Percentiles rank a stretch among this genome's conserved stretches.
Conservation (phyloP, 176 grass and related monocot species). For the Carex parvula region DNA sequence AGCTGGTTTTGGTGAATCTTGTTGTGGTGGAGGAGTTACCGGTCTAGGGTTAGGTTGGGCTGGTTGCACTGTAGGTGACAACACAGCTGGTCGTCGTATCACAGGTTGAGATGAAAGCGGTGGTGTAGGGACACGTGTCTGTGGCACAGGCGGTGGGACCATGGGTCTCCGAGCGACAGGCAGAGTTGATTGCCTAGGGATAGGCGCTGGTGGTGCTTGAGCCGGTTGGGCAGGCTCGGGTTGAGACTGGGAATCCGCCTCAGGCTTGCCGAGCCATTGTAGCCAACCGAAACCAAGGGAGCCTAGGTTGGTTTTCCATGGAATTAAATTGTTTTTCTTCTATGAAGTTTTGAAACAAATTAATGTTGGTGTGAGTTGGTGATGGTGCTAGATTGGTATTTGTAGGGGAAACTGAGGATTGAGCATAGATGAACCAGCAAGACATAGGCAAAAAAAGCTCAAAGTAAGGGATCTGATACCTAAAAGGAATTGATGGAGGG, state of each 20-base stretch:
- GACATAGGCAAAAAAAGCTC: background rate
- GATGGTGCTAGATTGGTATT: constrained; percentile 13
- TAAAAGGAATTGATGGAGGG: background rate
- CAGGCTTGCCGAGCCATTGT: constrained; percentile 11
- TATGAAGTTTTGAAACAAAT: background rate
- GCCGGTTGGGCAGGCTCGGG: background rate
- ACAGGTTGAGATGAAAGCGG: background rate
- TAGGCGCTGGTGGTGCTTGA: background rate
- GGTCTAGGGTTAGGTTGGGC: background rate
- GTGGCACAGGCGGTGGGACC: background rate
- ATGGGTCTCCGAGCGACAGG: background rate
- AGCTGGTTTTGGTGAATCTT: background rate
- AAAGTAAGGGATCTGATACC: constrained; percentile 35
- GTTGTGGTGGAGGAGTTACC: background rate
- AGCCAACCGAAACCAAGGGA: constrained; percentile 37
- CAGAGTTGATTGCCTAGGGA: background rate
- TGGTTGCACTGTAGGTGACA: background rate
- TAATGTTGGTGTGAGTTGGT: background rate
- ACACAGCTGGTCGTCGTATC: background rate
- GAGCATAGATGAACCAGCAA: constrained; percentile 14
- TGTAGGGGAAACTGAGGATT: constrained; percentile 21
- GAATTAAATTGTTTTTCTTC: background rate
- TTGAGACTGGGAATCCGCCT: background rate
- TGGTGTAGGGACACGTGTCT: background rate
- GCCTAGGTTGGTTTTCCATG: constrained; percentile 35